phyloP scores from a whole-genome alignment of 345 rosid genomes.

The Rhizophora mangle region DNA sequence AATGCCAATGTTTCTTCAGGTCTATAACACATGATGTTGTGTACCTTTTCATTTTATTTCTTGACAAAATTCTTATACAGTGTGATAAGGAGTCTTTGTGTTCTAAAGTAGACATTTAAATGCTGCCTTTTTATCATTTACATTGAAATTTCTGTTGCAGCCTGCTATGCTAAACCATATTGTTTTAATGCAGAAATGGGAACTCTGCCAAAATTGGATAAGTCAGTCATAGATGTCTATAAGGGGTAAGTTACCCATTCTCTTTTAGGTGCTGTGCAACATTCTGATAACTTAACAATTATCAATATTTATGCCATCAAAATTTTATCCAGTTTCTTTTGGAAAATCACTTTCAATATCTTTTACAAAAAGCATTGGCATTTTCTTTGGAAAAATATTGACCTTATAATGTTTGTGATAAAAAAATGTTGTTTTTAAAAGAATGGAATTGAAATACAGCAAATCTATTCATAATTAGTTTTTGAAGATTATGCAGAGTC shows the following conservation, averaged over 20 bases:
- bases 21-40: constrained; percentile 8
- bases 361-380: background rate
- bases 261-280: background rate
- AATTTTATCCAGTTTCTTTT: too few species aligned
- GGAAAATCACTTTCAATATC: background rate
- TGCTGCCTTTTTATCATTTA: background rate
- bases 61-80: background rate
- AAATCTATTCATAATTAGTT: background rate
- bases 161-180: too few species aligned
- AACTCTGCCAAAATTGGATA: constrained; percentile 67
- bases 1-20: constrained; percentile 67
- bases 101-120: constrained; percentile 41
- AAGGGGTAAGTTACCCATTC: constrained; percentile 47
- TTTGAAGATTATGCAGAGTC: constrained; percentile 49
- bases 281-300: too few species aligned
- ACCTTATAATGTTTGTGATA: background rate
- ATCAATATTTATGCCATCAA: too few species aligned
- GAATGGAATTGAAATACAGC: too few species aligned
- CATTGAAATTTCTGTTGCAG: too few species aligned
- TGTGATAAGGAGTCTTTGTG: background rate
- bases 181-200: constrained; percentile 6
- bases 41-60: too few species aligned
- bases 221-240: constrained; percentile 57
- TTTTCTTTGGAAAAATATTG: background rate
- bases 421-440: too few species aligned